Evolutionary conservation across 2,329 filamentous ascomycete species (phyloP).

Genomic region (Aspergillus costaricaensis): DNA sequence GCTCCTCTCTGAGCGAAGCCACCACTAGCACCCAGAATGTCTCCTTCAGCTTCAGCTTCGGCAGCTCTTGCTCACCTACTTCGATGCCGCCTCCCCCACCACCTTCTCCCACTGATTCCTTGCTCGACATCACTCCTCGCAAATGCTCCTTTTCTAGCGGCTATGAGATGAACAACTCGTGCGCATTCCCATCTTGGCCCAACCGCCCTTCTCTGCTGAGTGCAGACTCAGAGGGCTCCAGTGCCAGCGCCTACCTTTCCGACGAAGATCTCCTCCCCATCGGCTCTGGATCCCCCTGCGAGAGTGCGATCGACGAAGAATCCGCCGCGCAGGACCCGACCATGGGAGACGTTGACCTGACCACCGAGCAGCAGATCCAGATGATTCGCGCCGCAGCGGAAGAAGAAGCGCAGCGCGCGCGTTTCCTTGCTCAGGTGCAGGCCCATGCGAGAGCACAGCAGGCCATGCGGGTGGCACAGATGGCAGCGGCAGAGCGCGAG

Average conservation of each 20-base stretch:
- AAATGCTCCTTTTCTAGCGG: conserved; percentile 45
- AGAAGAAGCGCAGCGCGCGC: conserved; percentile 39
- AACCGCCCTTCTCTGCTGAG: conserved; percentile 42
- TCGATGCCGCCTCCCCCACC: conserved; percentile 42
- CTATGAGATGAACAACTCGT: conserved; percentile 42
- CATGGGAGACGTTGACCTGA: conserved; percentile 30
- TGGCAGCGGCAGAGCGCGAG: conserved; percentile 28
- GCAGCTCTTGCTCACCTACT: conserved; percentile 26
- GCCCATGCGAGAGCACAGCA: conserved; percentile 45
- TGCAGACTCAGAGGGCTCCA: conserved; percentile 33
- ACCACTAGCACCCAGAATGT: conserved; percentile 21
- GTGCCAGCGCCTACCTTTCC: conserved; percentile 43
- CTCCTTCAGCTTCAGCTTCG: conserved; percentile 31
- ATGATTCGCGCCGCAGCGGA: conserved; percentile 39
- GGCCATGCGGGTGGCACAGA: conserved; percentile 39
- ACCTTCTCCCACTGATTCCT: conserved; percentile 40
- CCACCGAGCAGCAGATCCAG: conserved; percentile 44
- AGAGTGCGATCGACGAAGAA: conserved; percentile 32
- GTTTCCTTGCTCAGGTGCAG: conserved; percentile 44
- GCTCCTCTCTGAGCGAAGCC: conserved; percentile 25
- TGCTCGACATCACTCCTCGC: conserved; percentile 45
- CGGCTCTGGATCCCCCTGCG: conserved; percentile 30
- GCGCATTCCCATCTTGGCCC: conserved; percentile 49
- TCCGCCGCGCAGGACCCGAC: conserved; percentile 25
- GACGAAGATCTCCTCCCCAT: conserved; percentile 45